A percentile compares a stretch with the other conserved stretches of the same genome.
phyloP scores from a whole-genome alignment of 140 eudicot species.

The Cichorium intybus region DNA sequence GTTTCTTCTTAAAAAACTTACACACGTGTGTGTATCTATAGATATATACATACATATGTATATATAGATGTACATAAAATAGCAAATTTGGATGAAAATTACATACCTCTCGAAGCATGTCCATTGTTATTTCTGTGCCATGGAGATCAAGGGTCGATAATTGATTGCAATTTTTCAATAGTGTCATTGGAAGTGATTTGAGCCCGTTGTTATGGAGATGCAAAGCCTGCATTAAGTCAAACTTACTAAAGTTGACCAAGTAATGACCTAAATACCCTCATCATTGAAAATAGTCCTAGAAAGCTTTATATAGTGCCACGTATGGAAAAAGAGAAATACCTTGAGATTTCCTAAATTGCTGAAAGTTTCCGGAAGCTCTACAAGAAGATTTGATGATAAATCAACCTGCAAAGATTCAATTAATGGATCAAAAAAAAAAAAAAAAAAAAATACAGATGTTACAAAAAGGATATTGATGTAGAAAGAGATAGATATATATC shows the following conservation, averaged over 20 bases:
- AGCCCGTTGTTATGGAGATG: slow-evolving; percentile 80
- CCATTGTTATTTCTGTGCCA: slow-evolving; percentile 86
- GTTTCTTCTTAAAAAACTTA: neutral
- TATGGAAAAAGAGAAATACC: no score
- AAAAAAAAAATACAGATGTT: neutral
- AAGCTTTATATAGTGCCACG: no score
- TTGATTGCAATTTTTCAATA: slow-evolving; percentile 62
- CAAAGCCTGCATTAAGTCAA: slow-evolving; percentile 48
- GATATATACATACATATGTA: no score
- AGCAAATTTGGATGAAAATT: neutral
- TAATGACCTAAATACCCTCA: neutral
- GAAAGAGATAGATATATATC: slow-evolving; percentile 21
- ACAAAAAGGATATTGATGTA: slow-evolving; percentile 3
- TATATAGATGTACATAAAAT: neutral
- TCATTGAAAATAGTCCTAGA: neutral
- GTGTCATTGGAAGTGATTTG: slow-evolving; percentile 53
- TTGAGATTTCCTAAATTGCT: slow-evolving; percentile 64
- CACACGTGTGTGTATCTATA: no score
- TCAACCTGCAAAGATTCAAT: slow-evolving; percentile 65
- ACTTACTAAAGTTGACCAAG: neutral
- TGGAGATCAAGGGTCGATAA: slow-evolving; percentile 83
- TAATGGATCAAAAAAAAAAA: slow-evolving; percentile 9
- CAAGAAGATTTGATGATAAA: slow-evolving; percentile 81
- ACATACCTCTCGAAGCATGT: slow-evolving; percentile 76
- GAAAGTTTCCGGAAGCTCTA: slow-evolving; percentile 70